Evolutionary conservation across 2,329 filamentous ascomycete species (phyloP).

Genomic region (Colletotrichum somersetense): DNA sequence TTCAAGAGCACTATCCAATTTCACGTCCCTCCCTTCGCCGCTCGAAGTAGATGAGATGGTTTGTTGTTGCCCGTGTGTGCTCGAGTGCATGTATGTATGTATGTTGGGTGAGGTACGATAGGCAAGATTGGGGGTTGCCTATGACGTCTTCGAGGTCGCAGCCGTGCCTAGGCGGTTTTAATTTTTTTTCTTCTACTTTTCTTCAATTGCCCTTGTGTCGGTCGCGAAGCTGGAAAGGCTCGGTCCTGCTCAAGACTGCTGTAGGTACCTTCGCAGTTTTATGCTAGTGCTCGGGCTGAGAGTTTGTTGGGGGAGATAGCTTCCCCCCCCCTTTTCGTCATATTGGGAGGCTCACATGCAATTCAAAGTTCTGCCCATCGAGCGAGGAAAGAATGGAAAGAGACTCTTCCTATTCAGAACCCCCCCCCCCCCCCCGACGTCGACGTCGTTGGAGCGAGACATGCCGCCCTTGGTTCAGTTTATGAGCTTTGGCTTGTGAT

Average conservation of each 20-base stretch:
- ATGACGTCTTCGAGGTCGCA: constrained; percentile 35
- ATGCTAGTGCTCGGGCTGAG: not conserved
- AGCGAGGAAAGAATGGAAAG: not conserved
- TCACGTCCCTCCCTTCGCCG: constrained; percentile 32
- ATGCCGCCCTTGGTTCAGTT: not conserved
- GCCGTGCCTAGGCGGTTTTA: constrained; percentile 17
- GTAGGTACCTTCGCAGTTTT: not conserved
- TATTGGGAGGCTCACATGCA: constrained; percentile 15
- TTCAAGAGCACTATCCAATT: not conserved
- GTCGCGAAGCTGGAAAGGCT: not conserved
- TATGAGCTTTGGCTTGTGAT: constrained; percentile 8
- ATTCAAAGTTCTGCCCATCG: not conserved
- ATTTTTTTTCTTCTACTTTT: not conserved
- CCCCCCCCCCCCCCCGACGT: too few species aligned
- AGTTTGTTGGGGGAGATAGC: constrained; percentile 25
- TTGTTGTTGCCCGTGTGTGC: constrained; percentile 18
- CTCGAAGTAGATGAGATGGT: not conserved
- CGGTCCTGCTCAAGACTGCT: not conserved
- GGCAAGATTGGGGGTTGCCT: constrained; percentile 13
- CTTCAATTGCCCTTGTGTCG: constrained; percentile 15
- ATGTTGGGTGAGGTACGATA: not conserved
- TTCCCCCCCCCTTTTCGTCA: too few species aligned
- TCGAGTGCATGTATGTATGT: not conserved
- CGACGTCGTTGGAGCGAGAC: constrained; percentile 6
- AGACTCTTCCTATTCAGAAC: not conserved